A percentile compares a stretch with the other conserved stretches of the same genome.
Conservation (phyloP, 768 basidiomycete species). For the Krasilnikovozyma curviuscula region DNA sequence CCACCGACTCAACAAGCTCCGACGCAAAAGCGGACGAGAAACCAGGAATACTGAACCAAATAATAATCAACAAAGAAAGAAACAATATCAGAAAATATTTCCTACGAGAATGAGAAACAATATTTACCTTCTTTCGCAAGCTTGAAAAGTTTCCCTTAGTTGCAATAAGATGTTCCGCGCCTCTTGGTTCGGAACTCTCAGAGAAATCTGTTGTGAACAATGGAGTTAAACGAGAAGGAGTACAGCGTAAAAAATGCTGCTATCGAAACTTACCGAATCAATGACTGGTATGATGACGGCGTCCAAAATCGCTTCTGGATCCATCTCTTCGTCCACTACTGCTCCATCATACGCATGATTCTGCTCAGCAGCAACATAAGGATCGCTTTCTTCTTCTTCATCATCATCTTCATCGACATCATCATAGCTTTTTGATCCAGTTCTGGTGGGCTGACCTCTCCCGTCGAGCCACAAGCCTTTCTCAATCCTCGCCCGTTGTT, state of each 20-base stretch:
- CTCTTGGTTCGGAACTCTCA: too few species aligned
- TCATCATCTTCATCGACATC: neutral
- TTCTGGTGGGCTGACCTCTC: neutral
- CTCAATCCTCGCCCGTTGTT: neutral
- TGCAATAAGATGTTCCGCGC: too few species aligned
- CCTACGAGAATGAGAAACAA: too few species aligned
- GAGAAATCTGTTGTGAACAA: too few species aligned
- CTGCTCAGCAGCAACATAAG: neutral
- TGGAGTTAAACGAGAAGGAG: neutral
- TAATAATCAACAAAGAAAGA: too few species aligned
- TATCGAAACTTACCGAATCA: constrained; percentile 49
- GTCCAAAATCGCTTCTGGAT: constrained; percentile 57
- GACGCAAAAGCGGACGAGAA: too few species aligned
- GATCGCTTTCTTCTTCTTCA: neutral
- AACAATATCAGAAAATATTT: too few species aligned
- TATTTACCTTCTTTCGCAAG: too few species aligned
- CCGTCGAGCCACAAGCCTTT: neutral
- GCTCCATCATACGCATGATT: neutral
- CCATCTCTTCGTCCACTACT: constrained; percentile 3
- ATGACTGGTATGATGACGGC: constrained; percentile 91
- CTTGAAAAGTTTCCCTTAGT: too few species aligned
- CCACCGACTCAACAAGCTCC: too few species aligned
- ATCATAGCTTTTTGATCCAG: neutral
- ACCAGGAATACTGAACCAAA: too few species aligned
- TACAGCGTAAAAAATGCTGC: neutral